Evolutionary conservation across 441 rosid genomes (phyloP).

Genomic region (Pelargonium myrrhifolium): DNA sequence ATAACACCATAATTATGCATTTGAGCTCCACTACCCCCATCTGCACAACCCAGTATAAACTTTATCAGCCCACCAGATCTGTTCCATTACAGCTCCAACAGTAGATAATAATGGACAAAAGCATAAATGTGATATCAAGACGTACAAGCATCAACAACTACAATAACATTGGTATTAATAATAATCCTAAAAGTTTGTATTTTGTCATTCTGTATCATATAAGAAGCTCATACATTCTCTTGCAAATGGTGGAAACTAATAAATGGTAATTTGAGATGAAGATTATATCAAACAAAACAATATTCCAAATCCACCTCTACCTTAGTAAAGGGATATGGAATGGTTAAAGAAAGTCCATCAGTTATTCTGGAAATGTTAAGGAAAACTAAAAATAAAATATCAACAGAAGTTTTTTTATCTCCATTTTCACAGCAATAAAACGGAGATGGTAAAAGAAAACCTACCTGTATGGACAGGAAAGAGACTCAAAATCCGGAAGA

Average conservation of each 20-base stretch:
- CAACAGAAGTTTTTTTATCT: neutral
- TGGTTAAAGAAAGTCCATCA: neutral
- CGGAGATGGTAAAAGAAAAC: neutral
- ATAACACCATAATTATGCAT: conserved; percentile 26
- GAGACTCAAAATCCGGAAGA: neutral
- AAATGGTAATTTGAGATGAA: neutral
- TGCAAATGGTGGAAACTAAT: neutral
- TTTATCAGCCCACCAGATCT: conserved; percentile 27
- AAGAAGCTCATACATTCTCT: neutral
- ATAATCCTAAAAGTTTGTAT: neutral
- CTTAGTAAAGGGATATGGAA: neutral
- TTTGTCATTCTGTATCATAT: neutral
- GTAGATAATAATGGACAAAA: neutral
- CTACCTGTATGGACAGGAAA: neutral
- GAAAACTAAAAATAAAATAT: neutral
- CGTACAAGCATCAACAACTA: neutral
- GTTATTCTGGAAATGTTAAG: neutral
- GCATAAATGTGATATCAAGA: neutral
- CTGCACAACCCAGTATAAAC: conserved; percentile 22
- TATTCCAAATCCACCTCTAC: neutral
- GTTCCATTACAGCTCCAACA: conserved; percentile 23
- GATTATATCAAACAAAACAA: neutral
- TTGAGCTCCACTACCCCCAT: conserved; percentile 32
- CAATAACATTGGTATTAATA: neutral
- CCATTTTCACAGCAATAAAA: neutral